Percentiles rank a stretch among this genome's conserved stretches.
Evolutionary conservation across 164 flowering plant genomes (phyloP).

Genomic region (Magnolia changhungtana): DNA sequence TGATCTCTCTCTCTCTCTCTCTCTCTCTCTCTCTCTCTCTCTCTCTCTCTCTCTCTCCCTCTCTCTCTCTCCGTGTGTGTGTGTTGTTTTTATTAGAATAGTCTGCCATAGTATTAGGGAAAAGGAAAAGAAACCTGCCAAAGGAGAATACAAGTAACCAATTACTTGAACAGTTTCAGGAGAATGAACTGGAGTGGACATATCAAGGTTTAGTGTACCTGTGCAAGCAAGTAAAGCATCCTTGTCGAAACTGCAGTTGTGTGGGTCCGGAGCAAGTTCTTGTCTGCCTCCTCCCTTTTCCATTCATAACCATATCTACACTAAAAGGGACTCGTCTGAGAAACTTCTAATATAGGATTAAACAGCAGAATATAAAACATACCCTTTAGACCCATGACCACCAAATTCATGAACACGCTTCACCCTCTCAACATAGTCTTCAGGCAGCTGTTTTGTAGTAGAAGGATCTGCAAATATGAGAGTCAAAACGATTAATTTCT

Average conservation of each 20-base stretch:
- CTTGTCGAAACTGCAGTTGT: constrained; percentile 96
- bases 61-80: too few relatives aligned
- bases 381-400: constrained; percentile 94
- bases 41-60: too few relatives aligned
- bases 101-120: not conserved
- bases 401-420: constrained; percentile 82
- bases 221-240: constrained; percentile 85
- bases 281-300: constrained; percentile 93
- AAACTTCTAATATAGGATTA: not conserved
- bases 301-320: constrained; percentile 83
- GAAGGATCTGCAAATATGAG: constrained; percentile 54
- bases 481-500: constrained; percentile 4
- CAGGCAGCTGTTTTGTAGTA: constrained; percentile 71
- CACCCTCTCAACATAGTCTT: constrained; percentile 90
- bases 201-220: constrained; percentile 39
- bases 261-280: constrained; percentile 88
- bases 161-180: not conserved
- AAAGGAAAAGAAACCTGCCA: not conserved
- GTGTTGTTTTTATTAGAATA: too few relatives aligned
- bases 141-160: not conserved
- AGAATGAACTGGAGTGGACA: not conserved
- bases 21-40: too few relatives aligned
- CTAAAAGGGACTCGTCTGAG: constrained; percentile 8
- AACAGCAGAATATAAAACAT: constrained; percentile 15
- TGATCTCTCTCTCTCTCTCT: too few relatives aligned